Conservation (phyloP, 345 rosid genomes). For the Noccaea caerulescens region DNA sequence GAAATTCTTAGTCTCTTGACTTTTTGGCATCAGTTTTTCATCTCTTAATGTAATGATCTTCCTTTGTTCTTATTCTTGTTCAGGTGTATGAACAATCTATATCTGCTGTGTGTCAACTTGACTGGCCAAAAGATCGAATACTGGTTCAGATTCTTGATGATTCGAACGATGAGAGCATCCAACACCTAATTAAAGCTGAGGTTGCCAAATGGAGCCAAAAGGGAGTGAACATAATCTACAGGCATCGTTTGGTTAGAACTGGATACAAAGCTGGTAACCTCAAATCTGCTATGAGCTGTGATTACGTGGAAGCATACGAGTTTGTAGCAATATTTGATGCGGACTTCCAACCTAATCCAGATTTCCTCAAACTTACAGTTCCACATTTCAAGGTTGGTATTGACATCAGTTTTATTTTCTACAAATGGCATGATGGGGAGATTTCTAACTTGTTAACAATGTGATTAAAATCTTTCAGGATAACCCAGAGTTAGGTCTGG, state of each 20-base stretch:
- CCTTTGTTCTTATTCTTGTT: conserved; percentile 27
- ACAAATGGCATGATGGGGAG: background rate
- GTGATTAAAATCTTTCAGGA: conserved; percentile 47
- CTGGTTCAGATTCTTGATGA: conserved; percentile 84
- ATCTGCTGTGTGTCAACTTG: conserved; percentile 81
- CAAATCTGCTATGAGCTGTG: conserved; percentile 84
- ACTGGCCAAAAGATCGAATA: conserved; percentile 78
- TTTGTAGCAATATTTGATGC: conserved; percentile 89
- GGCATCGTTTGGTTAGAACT: conserved; percentile 74
- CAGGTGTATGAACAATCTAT: conserved; percentile 87
- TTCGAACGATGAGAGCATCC: conserved; percentile 73
- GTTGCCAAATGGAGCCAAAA: conserved; percentile 70
- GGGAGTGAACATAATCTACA: conserved; percentile 71
- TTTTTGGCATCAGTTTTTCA: background rate
- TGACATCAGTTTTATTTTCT: background rate
- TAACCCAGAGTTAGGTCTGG: conserved; percentile 71
- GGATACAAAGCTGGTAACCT: conserved; percentile 95
- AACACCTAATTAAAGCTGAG: conserved; percentile 63
- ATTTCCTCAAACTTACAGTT: conserved; percentile 70
- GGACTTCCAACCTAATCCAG: conserved; percentile 79
- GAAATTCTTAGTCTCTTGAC: too few species aligned
- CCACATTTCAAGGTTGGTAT: conserved; percentile 76
- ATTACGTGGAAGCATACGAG: conserved; percentile 72
- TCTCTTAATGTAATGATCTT: conserved; percentile 18
- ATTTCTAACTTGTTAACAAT: background rate